These are phyloP conservation scores for Citrus glauca DNA, from an alignment of 345 rosid species.

Conservation along the genomic window DNA sequence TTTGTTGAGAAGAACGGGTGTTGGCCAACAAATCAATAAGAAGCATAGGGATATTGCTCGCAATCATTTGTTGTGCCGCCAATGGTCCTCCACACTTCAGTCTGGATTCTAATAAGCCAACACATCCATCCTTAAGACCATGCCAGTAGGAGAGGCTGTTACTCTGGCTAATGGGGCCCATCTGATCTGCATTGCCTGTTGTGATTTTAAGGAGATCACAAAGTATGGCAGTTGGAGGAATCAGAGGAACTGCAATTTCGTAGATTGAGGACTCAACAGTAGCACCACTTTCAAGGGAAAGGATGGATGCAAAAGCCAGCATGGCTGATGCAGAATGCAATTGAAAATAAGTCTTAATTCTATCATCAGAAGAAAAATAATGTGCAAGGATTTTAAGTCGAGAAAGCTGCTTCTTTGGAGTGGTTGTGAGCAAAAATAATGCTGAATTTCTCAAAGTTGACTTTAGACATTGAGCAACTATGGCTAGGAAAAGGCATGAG, in stretches of 20 bases:
- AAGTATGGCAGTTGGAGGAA: constrained; percentile 80
- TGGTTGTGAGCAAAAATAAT: constrained; percentile 75
- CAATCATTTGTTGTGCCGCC: constrained; percentile 79
- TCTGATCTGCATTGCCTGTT: constrained; percentile 38
- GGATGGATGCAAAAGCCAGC: constrained; percentile 91
- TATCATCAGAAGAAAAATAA: constrained; percentile 61
- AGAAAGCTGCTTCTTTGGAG: constrained; percentile 77
- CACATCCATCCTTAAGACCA: constrained; percentile 87
- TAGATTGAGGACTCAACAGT: constrained; percentile 71
- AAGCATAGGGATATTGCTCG: constrained; percentile 79
- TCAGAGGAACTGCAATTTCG: constrained; percentile 77
- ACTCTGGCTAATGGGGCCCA: constrained; percentile 18
- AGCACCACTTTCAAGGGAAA: constrained; percentile 80
- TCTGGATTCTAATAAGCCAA: constrained; percentile 81
- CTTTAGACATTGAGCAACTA: constrained; percentile 81
- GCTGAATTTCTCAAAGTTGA: constrained; percentile 88
- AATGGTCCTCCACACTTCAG: constrained; percentile 83
- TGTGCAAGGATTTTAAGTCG: constrained; percentile 78
- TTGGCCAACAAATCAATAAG: constrained; percentile 60
- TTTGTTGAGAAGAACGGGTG: constrained; percentile 39
- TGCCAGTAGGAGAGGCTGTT: constrained; percentile 71
- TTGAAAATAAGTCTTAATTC: constrained; percentile 50
- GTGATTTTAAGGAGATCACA: constrained; percentile 67
- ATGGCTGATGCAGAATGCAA: constrained; percentile 80
- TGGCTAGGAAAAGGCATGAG: constrained; percentile 68